phyloP scores from a whole-genome alignment of 345 rosid genomes.

The Acer negundo region DNA sequence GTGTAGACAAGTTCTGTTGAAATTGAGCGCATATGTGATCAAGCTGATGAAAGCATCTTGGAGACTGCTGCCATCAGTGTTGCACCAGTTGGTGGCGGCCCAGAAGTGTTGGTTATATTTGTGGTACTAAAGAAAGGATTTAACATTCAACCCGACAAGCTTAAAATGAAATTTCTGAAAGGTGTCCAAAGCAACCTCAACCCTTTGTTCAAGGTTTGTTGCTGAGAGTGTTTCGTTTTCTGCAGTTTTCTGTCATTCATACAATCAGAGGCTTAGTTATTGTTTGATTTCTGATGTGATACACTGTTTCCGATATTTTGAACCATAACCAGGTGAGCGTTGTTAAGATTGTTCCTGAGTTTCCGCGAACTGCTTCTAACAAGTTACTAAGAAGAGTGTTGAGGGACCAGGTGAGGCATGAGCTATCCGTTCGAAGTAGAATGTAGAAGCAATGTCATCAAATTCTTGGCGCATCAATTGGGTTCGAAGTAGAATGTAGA shows the following conservation, averaged over 20 bases:
- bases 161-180: constrained; percentile 57
- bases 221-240: not conserved
- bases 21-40: constrained; percentile 79
- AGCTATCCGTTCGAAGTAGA: constrained; percentile 46
- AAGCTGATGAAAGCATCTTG: constrained; percentile 65
- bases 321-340: constrained; percentile 56
- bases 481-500: too few relatives aligned
- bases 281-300: not conserved
- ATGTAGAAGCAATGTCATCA: constrained; percentile 32
- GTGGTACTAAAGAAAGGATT: constrained; percentile 66
- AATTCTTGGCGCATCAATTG: not conserved
- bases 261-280: not conserved
- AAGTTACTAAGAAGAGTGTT: constrained; percentile 75
- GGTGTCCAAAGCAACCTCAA: constrained; percentile 74
- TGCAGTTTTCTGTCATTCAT: not conserved
- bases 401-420: constrained; percentile 62
- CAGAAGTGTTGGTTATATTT: constrained; percentile 62
- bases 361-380: constrained; percentile 86
- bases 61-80: constrained; percentile 82
- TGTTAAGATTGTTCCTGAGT: constrained; percentile 64
- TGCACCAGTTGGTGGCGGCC: constrained; percentile 66
- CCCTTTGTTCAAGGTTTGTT: constrained; percentile 80
- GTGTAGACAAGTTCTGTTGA: constrained; percentile 88
- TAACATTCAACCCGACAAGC: constrained; percentile 37
- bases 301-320: not conserved